Base-by-base conservation (phyloP, 345 rosid species). In the Eucalyptus pumila region DNA sequence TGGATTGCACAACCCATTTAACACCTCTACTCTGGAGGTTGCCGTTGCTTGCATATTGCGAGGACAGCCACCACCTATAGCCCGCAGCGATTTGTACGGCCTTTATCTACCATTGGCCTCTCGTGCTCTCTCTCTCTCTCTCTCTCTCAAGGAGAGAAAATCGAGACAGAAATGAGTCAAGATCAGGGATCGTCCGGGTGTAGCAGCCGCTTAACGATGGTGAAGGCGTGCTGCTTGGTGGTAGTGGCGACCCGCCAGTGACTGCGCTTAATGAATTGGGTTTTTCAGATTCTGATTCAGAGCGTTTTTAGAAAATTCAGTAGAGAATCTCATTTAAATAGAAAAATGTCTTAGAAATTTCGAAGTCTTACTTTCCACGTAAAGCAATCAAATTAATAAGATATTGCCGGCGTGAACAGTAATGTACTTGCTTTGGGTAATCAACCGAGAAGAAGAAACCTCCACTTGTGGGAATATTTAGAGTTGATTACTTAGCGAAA, bases 371-470 rank as follows among this genome's bases (percentile, higher is more conserved):
- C 14, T 17, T 26, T 58, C 65, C 2, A 58, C 65, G 0, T 11
- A 1, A 0, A 0, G n/a, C 65, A 26, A 0, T 58, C 65, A 26
- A 58, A 24, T 58, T 58, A 26, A 27, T 0, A 58, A 58, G 65
- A 58, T 26, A 58, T 0, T 11, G 65, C 65, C 1, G 0, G 65
- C 14, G 14, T 26, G 14, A 58, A 58, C 14, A 0, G 30, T 26
- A 11, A 24, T 58, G 65, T 11, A 11, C 65, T 5, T 26, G 65
- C 27, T 26, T 58, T 58, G 65, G 65, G 3, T 26, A 24, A 58
- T 58, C 65, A 5, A 58, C 14, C 65, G 0, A 24, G 65, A 58
- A 10, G 62, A 58, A 58, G 65, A 10, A 10, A 58, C n/a, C 1
- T 11, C 65, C 30, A 24, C 65, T 58, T 5, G n/a, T 10, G n/a